Conservation (phyloP, 768 basidiomycete genomes). For the Mycena pura region DNA sequence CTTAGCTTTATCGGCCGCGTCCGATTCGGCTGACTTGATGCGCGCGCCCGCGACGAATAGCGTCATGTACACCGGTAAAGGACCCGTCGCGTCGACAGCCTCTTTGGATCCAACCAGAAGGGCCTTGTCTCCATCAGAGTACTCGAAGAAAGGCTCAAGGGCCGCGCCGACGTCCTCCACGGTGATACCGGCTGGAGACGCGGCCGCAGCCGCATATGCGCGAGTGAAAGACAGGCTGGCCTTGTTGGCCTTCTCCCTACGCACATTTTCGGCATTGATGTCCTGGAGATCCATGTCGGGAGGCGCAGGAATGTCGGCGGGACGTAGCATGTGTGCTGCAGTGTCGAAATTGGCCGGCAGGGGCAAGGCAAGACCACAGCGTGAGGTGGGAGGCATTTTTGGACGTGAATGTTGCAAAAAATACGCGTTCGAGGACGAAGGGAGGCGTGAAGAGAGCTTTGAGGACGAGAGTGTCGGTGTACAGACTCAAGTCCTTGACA, state of each 20-base stretch:
- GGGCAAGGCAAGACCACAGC: neutral
- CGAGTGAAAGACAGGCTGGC: neutral
- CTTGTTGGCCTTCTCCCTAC: neutral
- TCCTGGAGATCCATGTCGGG: neutral
- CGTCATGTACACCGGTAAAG: neutral
- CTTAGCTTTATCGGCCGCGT: neutral
- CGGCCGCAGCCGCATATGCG: neutral
- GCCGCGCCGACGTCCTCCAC: neutral
- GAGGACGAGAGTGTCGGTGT: too few relatives aligned
- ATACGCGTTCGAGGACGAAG: neutral
- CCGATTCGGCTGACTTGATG: neutral
- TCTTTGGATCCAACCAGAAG: conserved; percentile 14
- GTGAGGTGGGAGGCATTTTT: neutral
- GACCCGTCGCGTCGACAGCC: neutral
- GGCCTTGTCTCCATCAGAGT: neutral
- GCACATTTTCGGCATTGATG: conserved; percentile 1
- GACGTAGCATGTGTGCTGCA: neutral
- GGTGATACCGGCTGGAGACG: neutral
- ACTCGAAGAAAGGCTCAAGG: neutral
- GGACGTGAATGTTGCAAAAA: neutral
- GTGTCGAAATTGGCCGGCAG: conserved; percentile 3
- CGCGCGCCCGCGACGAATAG: neutral
- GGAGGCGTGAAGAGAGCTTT: too few relatives aligned
- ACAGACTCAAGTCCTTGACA: too few relatives aligned
- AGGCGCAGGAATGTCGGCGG: neutral